Base-by-base conservation (phyloP, 1,284 basidiomycete species). In the Retiboletus fuscus region DNA sequence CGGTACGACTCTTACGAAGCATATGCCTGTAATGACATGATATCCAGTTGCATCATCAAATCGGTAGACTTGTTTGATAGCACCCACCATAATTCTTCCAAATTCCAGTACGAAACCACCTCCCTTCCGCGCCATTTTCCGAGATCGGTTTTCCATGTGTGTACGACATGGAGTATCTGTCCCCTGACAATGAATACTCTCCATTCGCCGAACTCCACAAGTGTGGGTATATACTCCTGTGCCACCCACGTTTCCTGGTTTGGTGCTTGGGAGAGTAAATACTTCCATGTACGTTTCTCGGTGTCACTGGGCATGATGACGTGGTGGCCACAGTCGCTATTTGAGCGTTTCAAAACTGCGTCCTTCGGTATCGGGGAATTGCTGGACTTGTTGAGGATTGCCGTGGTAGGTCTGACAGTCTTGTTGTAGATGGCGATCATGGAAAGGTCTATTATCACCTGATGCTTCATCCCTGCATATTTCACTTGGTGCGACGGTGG, bases 291-390 rank as follows among this genome's bases (percentile, higher is more conserved):
- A 13, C 57, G 57, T 58, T 58, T 58, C 11, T 30, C 57, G 13
- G 28, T 39, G 57, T 58, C 22, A 22, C 22, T 12, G 16, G 57
- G 57, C 57, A 58, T 58, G 57, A 58, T 58, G 20, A 58, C 34
- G 15, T 58, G 57, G 57, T 58, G 30, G 18, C 34, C 57, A 15
- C 57, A 34, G 18, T 58, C 34, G 28, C 57, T 58, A 22, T 58
- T 58, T 34, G 57, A 58, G 34, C 57, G 57, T n/a, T 58, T 58
- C 16, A 58, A 34, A 12, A 58, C 57, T 34, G 57, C 16, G 28
- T 24, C 57, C 30, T 58, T 22, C 10, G 57, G 57, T 20, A 58
- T 34, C 11, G 57, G 20, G 16, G 34, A 58, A 22, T 30, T 12
- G 8, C 30, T 24, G 57, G 34, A 15, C 57, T 30, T 58, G 5